Base-by-base conservation (phyloP, 345 rosid genomes). In the Citrus hindsii region DNA sequence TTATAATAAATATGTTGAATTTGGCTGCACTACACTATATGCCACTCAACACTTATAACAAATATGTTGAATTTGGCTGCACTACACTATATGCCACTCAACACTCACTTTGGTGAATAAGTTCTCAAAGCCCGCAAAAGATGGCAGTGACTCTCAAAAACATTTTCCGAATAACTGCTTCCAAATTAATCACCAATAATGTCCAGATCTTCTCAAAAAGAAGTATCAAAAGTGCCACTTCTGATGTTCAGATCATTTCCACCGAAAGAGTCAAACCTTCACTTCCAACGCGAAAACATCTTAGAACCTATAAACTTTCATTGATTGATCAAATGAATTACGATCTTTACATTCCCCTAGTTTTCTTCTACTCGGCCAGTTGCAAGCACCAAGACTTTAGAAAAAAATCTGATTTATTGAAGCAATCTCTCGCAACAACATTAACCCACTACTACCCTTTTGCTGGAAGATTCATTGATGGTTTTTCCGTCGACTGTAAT, bases 231-330 rank as follows among this genome's bases (percentile, higher is more conserved):
- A 12, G 16, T 42, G 4, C 14, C 48, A 10, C 48, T 80, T 16
- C 71, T 80, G 14, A 42, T 42, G 14, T 42, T 42, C 48, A 42
- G 2, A 0, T 42, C 48, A 12, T 42, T 42, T 42, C 48, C 48
- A 33, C 35, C 6, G 35, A 33, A 33, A 33, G 35, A 33, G 1
- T 33, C 65, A 81, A 76, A 70, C 55, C 55, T 48, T 48, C 55
- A 48, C 2, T 3, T 48, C 55, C 55, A 48, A 48, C 55, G 2
- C 55, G 85, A 35, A 9, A 19, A 12, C 69, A 70, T 61, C 86
- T 77, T 1, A 64, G 76, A 69, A 68, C 3, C 35, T 73, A 76
- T 61, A 81, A 75, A 2, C 87, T 87, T 64, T 87, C 83, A 16
- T 68, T 80, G 13, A 65, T 84, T 0, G 82, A 87, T 77, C 85